These are phyloP conservation scores for Rhodocollybia butyracea DNA, from an alignment of 768 basidiomycete species.

Conservation along the genomic window DNA sequence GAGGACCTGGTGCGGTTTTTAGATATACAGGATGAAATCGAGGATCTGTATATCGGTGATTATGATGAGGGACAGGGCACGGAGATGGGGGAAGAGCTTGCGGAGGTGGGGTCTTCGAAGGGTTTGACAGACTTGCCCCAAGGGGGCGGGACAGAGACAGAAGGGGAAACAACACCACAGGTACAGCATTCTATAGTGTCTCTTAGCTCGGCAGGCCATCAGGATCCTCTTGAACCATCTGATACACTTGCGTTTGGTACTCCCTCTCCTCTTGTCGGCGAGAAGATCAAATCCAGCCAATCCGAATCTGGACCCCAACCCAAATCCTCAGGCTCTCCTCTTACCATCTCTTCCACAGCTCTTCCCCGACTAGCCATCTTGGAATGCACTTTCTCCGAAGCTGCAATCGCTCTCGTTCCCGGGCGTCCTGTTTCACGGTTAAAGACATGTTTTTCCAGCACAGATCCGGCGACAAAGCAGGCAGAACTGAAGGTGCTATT, in stretches of 20 bases:
- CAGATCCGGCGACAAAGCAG: slow-evolving; percentile 45
- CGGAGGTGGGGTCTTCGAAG: background rate
- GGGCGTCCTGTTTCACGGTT: slow-evolving; percentile 57
- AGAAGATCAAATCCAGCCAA: no score
- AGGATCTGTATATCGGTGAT: slow-evolving; percentile 49
- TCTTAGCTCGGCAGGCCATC: no score
- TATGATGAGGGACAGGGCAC: slow-evolving; percentile 26
- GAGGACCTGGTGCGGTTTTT: slow-evolving; percentile 49
- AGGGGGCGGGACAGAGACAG: background rate
- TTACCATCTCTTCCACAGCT: slow-evolving; percentile 22
- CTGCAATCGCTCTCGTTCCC: slow-evolving; percentile 53
- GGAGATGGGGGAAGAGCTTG: background rate
- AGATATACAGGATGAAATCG: slow-evolving; percentile 40
- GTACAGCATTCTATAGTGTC: no score
- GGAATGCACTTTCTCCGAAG: slow-evolving; percentile 69
- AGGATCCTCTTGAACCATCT: no score
- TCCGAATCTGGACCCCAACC: slow-evolving; percentile 10
- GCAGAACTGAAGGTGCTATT: slow-evolving; percentile 49
- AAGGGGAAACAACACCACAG: no score
- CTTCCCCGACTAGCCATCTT: slow-evolving; percentile 51
- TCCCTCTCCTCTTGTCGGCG: slow-evolving; percentile 25
- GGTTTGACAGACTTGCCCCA: no score
- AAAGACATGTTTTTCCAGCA: slow-evolving; percentile 66
- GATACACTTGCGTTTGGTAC: slow-evolving; percentile 18
- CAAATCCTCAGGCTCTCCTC: slow-evolving; percentile 14